phyloP scores from a whole-genome alignment of 2,329 filamentous ascomycete species.

The Monilinia fructigena region DNA sequence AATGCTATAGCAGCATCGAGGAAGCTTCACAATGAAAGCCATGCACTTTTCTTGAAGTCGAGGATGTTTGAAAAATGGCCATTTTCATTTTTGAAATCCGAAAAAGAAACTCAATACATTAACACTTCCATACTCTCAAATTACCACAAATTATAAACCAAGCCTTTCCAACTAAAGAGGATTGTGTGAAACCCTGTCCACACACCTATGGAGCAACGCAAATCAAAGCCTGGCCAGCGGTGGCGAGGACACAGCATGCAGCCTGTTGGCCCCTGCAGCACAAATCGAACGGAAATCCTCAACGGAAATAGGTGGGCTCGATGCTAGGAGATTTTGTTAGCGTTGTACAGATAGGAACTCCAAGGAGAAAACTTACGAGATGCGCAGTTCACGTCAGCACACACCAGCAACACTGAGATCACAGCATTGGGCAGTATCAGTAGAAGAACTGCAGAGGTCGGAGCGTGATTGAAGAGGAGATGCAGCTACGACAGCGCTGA shows the following conservation, averaged over 20 bases:
- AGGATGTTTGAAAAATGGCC: too few species aligned
- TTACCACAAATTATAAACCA: too few species aligned
- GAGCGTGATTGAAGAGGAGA: constrained; percentile 24
- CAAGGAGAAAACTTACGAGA: constrained; percentile 46
- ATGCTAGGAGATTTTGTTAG: constrained; percentile 33
- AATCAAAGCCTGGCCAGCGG: constrained; percentile 33
- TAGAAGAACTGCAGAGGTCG: constrained; percentile 26
- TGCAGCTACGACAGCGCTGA: constrained; percentile 36
- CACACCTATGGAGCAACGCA: neutral
- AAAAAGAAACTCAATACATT: neutral
- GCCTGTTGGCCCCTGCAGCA: constrained; percentile 39
- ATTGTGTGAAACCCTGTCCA: neutral
- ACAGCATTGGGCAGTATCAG: constrained; percentile 54
- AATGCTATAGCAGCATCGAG: too few species aligned
- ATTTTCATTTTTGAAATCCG: neutral
- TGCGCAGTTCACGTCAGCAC: constrained; percentile 57
- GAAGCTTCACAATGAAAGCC: too few species aligned
- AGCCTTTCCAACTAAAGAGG: too few species aligned
- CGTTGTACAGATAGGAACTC: neutral
- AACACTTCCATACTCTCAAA: too few species aligned
- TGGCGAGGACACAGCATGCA: constrained; percentile 56
- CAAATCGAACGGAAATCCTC: constrained; percentile 37
- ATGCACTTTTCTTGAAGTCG: too few species aligned
- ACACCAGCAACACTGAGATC: constrained; percentile 60
- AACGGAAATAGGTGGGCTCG: constrained; percentile 46